phyloP scores from a whole-genome alignment of 371 early-diverging fungal species.

The Mucor velutinosus region DNA sequence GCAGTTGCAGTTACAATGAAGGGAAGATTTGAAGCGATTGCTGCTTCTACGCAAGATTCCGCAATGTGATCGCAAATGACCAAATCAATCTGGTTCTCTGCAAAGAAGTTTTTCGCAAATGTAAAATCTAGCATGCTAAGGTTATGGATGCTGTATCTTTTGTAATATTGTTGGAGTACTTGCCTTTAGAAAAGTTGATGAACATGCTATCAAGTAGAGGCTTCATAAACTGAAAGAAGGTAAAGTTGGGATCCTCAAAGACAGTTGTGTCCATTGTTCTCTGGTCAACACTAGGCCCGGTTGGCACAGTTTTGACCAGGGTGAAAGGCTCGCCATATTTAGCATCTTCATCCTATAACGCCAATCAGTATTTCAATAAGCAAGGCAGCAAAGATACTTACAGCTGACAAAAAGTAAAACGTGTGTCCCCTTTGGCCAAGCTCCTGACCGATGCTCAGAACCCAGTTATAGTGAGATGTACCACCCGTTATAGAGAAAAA shows the following conservation, averaged over 20 bases:
- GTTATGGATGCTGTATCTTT: neutral
- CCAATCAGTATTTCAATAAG: neutral
- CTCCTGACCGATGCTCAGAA: neutral
- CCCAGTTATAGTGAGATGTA: conserved; percentile 8
- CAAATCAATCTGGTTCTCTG: conserved; percentile 6
- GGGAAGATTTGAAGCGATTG: conserved; percentile 11
- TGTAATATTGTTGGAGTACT: neutral
- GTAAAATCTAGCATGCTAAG: neutral
- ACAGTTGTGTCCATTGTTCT: neutral
- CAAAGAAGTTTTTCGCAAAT: neutral
- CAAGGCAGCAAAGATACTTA: neutral
- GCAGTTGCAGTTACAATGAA: conserved; percentile 10
- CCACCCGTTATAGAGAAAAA: neutral
- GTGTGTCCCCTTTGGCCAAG: conserved; percentile 6
- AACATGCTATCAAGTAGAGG: neutral
- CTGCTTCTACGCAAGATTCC: conserved; percentile 9
- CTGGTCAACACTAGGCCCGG: neutral
- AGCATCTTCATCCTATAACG: neutral
- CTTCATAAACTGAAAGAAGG: neutral
- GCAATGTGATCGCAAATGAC: conserved; percentile 5
- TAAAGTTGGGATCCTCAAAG: neutral
- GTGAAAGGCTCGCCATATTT: conserved; percentile 1
- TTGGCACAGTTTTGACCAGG: conserved; percentile 1
- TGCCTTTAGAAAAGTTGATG: neutral
- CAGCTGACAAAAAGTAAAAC: conserved; percentile 10